Base-by-base conservation (phyloP, 2,329 filamentous ascomycete species). In the Tolypocladium ophioglossoides region DNA sequence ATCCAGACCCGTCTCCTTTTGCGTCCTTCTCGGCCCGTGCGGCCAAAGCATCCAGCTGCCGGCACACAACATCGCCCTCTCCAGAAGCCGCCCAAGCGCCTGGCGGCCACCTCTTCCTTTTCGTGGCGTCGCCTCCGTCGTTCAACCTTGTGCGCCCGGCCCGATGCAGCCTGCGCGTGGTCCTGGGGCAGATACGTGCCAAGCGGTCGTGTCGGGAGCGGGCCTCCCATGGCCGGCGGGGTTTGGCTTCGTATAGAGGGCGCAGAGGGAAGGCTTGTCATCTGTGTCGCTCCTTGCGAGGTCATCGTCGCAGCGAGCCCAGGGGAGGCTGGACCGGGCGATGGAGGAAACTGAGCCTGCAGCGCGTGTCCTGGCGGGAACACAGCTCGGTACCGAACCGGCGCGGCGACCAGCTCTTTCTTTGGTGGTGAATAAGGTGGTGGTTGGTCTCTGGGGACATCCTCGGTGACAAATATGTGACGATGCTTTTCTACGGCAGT, bases 61-160 rank as follows among this genome's bases (percentile, higher is more conserved):
- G 82, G 77, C 38, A 89, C 73, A 56, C 80, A 86, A 11, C 79
- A 80, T 50, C 85, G 77, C 2, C 84, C 84, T 62, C 80, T 79
- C 83, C 85, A 88, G 44, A 82, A 74, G 4, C 81, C 78, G 2
- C 84, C 83, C 1, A 75, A 66, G 58, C 78, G 82, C 50, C 74
- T 76, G 1, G 79, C 82, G 20, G 78, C 61, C 2, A 74, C 74
- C 41, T 89, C 85, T 66, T 89, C 84, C 56, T 85, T 86, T 64
- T 89, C 84, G 55, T 79, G 77, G 22, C 75, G 79, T 56, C 74
- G 77, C 55, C 76, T 78, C 63, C 73, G 74, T 46, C 72, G 74
- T 65, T 78, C 85, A 55, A 67, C 70, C 59, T 69, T 76, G 55
- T 76, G 71, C 34, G 68, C 68, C 37, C 64, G 68, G 40, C 70